Percentiles rank a stretch among this genome's conserved stretches.
phyloP scores from a whole-genome alignment of 2,329 filamentous ascomycete species.

The Verticillium nubilum region DNA sequence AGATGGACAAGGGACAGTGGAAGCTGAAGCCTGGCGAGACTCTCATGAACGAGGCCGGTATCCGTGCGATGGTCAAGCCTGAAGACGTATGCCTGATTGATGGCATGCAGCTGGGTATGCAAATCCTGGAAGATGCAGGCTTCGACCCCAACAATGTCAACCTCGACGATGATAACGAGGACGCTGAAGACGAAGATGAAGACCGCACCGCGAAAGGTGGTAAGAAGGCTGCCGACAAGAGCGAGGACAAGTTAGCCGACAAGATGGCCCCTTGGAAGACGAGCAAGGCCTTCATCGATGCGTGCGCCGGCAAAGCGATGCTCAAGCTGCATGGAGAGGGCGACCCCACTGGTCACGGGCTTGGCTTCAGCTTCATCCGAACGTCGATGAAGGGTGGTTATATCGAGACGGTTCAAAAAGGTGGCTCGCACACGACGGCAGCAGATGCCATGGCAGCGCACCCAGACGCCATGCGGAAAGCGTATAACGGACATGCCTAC shows the following conservation, averaged over 20 bases:
- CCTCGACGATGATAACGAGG: constrained; percentile 62
- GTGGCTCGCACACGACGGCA: constrained; percentile 56
- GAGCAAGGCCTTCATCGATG: constrained; percentile 93
- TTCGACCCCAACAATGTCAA: constrained; percentile 62
- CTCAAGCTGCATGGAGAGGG: constrained; percentile 89
- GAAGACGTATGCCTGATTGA: constrained; percentile 94
- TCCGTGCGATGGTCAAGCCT: constrained; percentile 85
- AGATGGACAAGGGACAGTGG: constrained; percentile 80
- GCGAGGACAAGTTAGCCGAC: constrained; percentile 71
- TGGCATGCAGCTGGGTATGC: constrained; percentile 92
- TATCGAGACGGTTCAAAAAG: constrained; percentile 65
- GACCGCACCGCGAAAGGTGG: constrained; percentile 32
- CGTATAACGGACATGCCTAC: constrained; percentile 91
- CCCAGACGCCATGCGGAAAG: constrained; percentile 51
- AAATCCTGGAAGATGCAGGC: constrained; percentile 85
- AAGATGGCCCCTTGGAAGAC: constrained; percentile 95
- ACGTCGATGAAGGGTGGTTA: constrained; percentile 98
- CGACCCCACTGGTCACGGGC: constrained; percentile 86
- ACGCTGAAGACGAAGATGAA: constrained; percentile 41
- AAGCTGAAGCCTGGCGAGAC: constrained; percentile 66
- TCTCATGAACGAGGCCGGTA: constrained; percentile 72
- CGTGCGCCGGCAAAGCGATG: constrained; percentile 94
- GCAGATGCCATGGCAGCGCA: constrained; percentile 86
- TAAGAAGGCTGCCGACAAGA: constrained; percentile 44
- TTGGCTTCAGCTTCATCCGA: constrained; percentile 95